Evolutionary conservation across 2,329 filamentous ascomycete species (phyloP).

Genomic region (Ascochyta fabae): DNA sequence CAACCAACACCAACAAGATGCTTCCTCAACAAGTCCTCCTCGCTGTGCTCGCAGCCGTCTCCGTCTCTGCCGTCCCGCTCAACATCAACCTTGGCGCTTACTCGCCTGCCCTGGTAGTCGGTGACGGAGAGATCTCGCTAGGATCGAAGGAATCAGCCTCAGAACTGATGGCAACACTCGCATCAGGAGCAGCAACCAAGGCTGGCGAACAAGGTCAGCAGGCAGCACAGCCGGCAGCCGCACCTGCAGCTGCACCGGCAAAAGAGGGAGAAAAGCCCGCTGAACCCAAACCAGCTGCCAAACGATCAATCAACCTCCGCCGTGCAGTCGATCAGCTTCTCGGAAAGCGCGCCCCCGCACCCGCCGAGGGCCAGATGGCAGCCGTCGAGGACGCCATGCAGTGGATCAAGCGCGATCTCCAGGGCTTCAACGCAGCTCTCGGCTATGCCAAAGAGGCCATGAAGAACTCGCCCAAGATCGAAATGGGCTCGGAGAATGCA

Average conservation of each 20-base stretch:
- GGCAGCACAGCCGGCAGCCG: constrained; percentile 22
- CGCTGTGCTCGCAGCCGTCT: constrained; percentile 44
- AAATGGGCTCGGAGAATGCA: constrained; percentile 56
- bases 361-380: constrained; percentile 32
- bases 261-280: constrained; percentile 32
- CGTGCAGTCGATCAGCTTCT: constrained; percentile 36
- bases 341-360: constrained; percentile 35
- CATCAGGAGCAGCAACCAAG: constrained; percentile 48
- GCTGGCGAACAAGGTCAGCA: constrained; percentile 29
- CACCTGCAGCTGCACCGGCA: constrained; percentile 13
- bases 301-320: constrained; percentile 34
- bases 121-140: constrained; percentile 61
- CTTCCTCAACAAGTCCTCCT: constrained; percentile 48
- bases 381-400: constrained; percentile 43
- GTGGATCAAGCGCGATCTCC: constrained; percentile 57
- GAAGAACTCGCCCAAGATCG: constrained; percentile 56
- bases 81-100: constrained; percentile 62
- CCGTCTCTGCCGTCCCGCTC: constrained; percentile 51
- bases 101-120: constrained; percentile 60
- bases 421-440: constrained; percentile 58
- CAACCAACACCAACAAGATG: constrained; percentile 39
- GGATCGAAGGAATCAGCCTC: constrained; percentile 52
- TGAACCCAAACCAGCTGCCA: constrained; percentile 36
- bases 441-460: constrained; percentile 56
- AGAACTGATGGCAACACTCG: constrained; percentile 54